Evolutionary conservation across 1,139 yeast genomes (phyloP).

Genomic region (Blastobotrys serpentis): DNA sequence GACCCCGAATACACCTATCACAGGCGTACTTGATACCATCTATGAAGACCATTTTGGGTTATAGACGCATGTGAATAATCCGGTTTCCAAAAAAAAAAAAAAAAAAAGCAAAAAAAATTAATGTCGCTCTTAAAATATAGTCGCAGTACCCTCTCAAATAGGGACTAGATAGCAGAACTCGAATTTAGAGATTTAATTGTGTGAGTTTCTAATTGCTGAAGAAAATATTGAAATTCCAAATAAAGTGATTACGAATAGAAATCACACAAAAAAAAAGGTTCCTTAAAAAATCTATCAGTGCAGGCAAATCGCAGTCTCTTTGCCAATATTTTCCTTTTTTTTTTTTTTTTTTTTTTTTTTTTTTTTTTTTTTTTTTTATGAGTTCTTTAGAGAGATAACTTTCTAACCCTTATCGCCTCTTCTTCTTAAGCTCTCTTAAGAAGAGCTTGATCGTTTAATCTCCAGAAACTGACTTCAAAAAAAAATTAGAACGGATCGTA

Average conservation of each 20-base stretch:
- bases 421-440: constrained; percentile 1
- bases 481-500: too few species aligned
- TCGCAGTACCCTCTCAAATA: background rate
- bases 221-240: background rate
- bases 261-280: too few species aligned
- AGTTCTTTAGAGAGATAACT: background rate
- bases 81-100: constrained; percentile 22
- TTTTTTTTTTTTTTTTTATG: background rate
- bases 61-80: too few species aligned
- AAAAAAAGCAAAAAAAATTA: background rate
- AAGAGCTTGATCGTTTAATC: background rate
- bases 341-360: background rate
- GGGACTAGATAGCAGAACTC: background rate
- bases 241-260: too few species aligned
- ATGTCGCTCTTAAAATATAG: background rate
- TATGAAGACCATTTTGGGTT: constrained; percentile 79
- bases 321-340: background rate
- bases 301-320: too few species aligned
- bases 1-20: constrained; percentile 91
- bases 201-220: background rate
- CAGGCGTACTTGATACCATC: constrained; percentile 96
- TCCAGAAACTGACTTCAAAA: background rate
- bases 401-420: background rate
- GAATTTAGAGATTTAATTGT: constrained; percentile 2
- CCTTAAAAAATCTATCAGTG: too few species aligned